Conservation (phyloP, 306 rosid species). For the Cucumis melo region DNA sequence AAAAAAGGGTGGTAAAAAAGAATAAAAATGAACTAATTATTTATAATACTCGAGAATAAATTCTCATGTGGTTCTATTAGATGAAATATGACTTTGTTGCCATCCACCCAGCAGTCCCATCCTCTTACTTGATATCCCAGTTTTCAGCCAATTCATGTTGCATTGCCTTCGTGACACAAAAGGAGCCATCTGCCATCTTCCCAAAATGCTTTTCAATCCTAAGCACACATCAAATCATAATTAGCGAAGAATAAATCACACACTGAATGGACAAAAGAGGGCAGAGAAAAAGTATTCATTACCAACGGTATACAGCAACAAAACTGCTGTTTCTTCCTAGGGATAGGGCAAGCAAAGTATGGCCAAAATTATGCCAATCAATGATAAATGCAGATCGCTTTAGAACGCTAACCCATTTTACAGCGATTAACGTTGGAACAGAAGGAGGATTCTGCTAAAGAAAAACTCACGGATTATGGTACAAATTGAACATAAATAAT, state of each 20-base stretch:
- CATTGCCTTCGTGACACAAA: conserved; percentile 93
- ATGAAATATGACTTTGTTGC: conserved; percentile 6
- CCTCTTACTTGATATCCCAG: conserved; percentile 84
- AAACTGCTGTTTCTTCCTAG: conserved; percentile 81
- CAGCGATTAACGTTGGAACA: conserved; percentile 83
- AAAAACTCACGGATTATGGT: conserved; percentile 6
- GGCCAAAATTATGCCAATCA: conserved; percentile 99
- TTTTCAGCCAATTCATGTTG: conserved; percentile 95
- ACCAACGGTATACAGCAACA: conserved; percentile 76
- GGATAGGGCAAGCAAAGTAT: conserved; percentile 69
- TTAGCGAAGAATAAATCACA: neutral
- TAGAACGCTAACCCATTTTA: conserved; percentile 83
- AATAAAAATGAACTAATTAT: neutral
- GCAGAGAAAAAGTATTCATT: neutral
- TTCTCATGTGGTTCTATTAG: conserved; percentile 2
- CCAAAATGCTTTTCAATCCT: conserved; percentile 87
- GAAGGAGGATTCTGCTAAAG: conserved; percentile 90
- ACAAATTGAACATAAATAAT: neutral
- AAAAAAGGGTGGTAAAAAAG: neutral
- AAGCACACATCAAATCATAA: conserved; percentile 14
- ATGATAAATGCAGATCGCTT: conserved; percentile 64
- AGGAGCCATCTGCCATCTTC: conserved; percentile 81
- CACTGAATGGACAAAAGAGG: neutral
- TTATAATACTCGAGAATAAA: neutral
- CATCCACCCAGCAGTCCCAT: conserved; percentile 15